phyloP scores from a whole-genome alignment of 2,329 filamentous ascomycete species.

The Phialemoniopsis sp. region DNA sequence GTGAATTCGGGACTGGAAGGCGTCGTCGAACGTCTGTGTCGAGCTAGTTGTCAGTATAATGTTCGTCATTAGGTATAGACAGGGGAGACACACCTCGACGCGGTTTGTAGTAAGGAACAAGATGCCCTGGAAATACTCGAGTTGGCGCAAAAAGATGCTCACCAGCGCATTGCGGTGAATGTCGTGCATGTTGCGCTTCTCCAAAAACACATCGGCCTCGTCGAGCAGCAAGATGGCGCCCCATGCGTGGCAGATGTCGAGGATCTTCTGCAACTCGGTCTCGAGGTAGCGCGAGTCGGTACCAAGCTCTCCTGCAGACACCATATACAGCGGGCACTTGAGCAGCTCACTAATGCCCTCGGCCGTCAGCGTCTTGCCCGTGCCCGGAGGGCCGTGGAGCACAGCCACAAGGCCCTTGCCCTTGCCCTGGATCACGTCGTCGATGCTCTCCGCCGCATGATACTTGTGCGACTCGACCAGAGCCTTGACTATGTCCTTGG shows the following conservation, averaged over 20 bases:
- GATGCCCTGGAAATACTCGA: constrained; percentile 92
- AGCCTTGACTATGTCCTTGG: constrained; percentile 68
- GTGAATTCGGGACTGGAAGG: constrained; percentile 85
- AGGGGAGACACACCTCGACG: constrained; percentile 50
- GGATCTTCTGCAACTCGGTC: constrained; percentile 73
- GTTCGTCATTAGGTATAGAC: too few relatives aligned
- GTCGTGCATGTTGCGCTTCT: constrained; percentile 78
- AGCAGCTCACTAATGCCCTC: constrained; percentile 83
- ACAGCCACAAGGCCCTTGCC: constrained; percentile 80
- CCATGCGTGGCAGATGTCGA: constrained; percentile 84
- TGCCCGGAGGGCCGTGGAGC: constrained; percentile 80
- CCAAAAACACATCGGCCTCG: constrained; percentile 80
- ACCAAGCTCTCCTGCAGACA: constrained; percentile 76
- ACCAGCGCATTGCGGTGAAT: constrained; percentile 83
- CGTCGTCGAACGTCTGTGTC: constrained; percentile 76
- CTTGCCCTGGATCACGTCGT: constrained; percentile 79
- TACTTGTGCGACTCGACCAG: constrained; percentile 83
- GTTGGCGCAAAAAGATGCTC: constrained; percentile 77
- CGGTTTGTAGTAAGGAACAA: constrained; percentile 87
- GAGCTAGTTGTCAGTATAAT: constrained; percentile 6
- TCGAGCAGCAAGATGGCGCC: constrained; percentile 81
- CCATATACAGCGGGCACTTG: constrained; percentile 78
- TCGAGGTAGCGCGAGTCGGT: constrained; percentile 74
- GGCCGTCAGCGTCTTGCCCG: constrained; percentile 84
- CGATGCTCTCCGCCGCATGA: constrained; percentile 75